Evolutionary conservation across 2,329 filamentous ascomycete species (phyloP).

Genomic region (Verruconis gallopava): DNA sequence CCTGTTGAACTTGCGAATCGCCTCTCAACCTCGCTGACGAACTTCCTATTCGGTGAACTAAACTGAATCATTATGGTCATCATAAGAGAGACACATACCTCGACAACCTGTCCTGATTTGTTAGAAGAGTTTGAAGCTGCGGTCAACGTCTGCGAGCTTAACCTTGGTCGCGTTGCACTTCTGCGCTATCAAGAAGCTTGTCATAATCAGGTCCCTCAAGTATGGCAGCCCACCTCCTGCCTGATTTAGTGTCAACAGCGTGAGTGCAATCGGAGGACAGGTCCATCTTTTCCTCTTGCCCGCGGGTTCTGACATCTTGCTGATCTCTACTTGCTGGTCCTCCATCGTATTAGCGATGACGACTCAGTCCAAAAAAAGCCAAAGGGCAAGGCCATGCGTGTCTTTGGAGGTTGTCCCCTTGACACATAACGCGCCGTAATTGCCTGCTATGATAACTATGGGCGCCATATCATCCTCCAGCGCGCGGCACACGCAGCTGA

Average conservation of each 20-base stretch:
- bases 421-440: slow-evolving; percentile 82
- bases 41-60: slow-evolving; percentile 36
- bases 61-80: no score
- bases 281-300: slow-evolving; percentile 92
- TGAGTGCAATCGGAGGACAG: slow-evolving; percentile 78
- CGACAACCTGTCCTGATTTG: slow-evolving; percentile 74
- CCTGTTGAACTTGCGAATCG: slow-evolving; percentile 83
- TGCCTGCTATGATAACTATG: slow-evolving; percentile 98
- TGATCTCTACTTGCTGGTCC: slow-evolving; percentile 73
- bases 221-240: slow-evolving; percentile 86
- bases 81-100: slow-evolving; percentile 29
- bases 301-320: slow-evolving; percentile 80
- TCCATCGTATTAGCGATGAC: slow-evolving; percentile 90
- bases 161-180: slow-evolving; percentile 82
- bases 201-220: slow-evolving; percentile 95
- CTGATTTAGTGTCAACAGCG: slow-evolving; percentile 89
- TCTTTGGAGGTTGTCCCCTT: slow-evolving; percentile 86
- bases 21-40: slow-evolving; percentile 82
- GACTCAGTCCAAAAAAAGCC: slow-evolving; percentile 92
- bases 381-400: slow-evolving; percentile 82
- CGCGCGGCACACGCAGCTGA: slow-evolving; percentile 95
- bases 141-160: slow-evolving; percentile 74
- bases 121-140: slow-evolving; percentile 92
- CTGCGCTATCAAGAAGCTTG: slow-evolving; percentile 72
- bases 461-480: slow-evolving; percentile 89